phyloP scores from a whole-genome alignment of 73 alveolate species.

The Loxodes magnus region DNA sequence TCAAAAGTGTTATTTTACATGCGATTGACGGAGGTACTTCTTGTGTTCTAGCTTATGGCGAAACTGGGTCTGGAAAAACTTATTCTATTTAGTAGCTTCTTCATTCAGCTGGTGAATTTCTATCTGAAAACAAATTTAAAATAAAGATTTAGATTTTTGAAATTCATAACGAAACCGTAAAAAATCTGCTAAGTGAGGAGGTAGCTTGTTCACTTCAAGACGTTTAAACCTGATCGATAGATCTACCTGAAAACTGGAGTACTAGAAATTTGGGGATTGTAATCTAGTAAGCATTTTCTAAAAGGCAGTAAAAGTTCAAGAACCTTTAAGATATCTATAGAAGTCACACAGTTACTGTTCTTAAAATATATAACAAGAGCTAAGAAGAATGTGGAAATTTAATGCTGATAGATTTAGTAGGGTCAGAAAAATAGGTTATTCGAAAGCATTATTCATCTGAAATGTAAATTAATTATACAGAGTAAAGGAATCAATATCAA shows the following conservation, averaged over 20 bases:
- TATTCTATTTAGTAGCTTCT: not conserved
- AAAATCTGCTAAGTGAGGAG: not conserved
- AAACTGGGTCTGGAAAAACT: slow-evolving; percentile 2
- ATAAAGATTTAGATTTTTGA: not conserved
- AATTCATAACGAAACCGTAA: not conserved
- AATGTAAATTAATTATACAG: slow-evolving; percentile 47
- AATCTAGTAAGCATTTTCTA: slow-evolving; percentile 14
- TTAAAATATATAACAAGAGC: not conserved
- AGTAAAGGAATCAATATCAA: slow-evolving; percentile 42
- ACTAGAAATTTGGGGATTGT: not conserved
- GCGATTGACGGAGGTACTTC: slow-evolving; percentile 1
- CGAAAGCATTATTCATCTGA: too few relatives aligned
- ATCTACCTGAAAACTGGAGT: not conserved
- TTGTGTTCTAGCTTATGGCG: not conserved
- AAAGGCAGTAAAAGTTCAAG: slow-evolving; percentile 70
- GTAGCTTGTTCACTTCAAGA: not conserved
- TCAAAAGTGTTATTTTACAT: not conserved
- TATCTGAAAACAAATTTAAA: not conserved
- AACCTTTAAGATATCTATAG: slow-evolving; percentile 74
- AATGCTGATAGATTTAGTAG: slow-evolving; percentile 77
- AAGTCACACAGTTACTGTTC: slow-evolving; percentile 66
- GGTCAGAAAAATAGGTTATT: slow-evolving; percentile 70
- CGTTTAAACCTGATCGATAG: not conserved
- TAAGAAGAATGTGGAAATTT: slow-evolving; percentile 1
- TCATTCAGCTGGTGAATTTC: not conserved